Percentiles rank a stretch among this genome's conserved stretches.
Evolutionary conservation across 768 basidiomycete genomes (phyloP).

Genomic region (Termitomyces sp.): DNA sequence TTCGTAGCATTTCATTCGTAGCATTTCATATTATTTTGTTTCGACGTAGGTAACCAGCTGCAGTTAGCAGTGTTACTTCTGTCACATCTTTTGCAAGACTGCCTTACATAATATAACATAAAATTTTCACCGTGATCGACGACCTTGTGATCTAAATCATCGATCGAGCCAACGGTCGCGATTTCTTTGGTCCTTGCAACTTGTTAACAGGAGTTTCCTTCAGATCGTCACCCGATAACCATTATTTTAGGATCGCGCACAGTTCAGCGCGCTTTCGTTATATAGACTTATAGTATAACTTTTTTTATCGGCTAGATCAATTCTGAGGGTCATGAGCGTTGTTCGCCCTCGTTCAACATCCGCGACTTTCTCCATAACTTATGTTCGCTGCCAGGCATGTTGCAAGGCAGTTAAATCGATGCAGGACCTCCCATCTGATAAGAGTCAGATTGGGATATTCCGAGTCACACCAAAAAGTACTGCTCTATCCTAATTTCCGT

Average conservation of each 20-base stretch:
- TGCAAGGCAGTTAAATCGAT: constrained; percentile 28
- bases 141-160: too few species aligned
- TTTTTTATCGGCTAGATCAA: constrained; percentile 18
- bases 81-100: too few species aligned
- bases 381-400: constrained; percentile 30
- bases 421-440: constrained; percentile 27
- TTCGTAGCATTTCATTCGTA: too few species aligned
- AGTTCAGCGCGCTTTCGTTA: neutral
- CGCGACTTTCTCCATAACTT: constrained; percentile 13
- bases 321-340: constrained; percentile 12
- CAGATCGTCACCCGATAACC: constrained; percentile 3
- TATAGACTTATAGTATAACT: neutral
- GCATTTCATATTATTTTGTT: too few species aligned
- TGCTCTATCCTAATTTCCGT: constrained; percentile 15
- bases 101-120: too few species aligned
- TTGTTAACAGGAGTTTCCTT: too few species aligned
- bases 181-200: neutral
- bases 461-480: constrained; percentile 31
- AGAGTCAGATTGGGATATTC: constrained; percentile 34
- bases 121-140: too few species aligned
- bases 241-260: neutral
- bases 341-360: constrained; percentile 15
- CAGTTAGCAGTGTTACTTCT: too few species aligned
- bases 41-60: too few species aligned
- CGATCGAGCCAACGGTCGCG: too few species aligned